Percentiles rank a stretch among this genome's conserved stretches.
phyloP scores from a whole-genome alignment of 441 rosid species.

The Breynia disticha region DNA sequence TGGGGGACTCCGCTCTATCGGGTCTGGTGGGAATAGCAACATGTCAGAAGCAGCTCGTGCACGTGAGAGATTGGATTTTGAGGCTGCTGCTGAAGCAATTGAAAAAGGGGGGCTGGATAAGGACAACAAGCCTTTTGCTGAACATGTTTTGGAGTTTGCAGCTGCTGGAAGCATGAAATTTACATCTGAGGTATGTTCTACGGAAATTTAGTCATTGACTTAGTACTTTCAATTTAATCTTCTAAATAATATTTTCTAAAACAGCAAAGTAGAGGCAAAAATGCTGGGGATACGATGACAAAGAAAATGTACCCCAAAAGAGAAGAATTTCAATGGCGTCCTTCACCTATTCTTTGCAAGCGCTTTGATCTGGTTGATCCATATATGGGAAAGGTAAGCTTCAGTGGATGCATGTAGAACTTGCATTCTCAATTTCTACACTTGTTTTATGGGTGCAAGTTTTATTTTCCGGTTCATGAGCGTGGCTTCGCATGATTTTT shows the following conservation, averaged over 20 bases:
- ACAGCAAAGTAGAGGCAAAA: slow-evolving; percentile 49
- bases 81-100: slow-evolving; percentile 89
- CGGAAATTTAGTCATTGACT: slow-evolving; percentile 11
- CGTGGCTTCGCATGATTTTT: neutral
- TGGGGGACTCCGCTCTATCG: slow-evolving; percentile 80
- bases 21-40: slow-evolving; percentile 37
- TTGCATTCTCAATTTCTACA: neutral
- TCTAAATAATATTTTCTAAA: slow-evolving; percentile 15
- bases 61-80: slow-evolving; percentile 89
- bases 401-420: too few relatives aligned
- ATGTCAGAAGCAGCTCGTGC: slow-evolving; percentile 96
- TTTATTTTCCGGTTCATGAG: neutral
- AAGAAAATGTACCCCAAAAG: slow-evolving; percentile 60
- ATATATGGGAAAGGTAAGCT: slow-evolving; percentile 78
- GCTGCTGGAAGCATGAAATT: slow-evolving; percentile 61
- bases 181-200: slow-evolving; percentile 63
- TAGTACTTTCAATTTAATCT: slow-evolving; percentile 11
- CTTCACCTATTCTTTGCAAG: slow-evolving; percentile 81
- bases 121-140: slow-evolving; percentile 33
- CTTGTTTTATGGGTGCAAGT: neutral
- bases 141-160: slow-evolving; percentile 37
- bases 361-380: slow-evolving; percentile 97
- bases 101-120: slow-evolving; percentile 57
- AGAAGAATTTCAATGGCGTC: slow-evolving; percentile 95
- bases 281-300: slow-evolving; percentile 34